Conservation (phyloP, 2,329 filamentous ascomycete genomes). For the Pleoardoris graminearum region DNA sequence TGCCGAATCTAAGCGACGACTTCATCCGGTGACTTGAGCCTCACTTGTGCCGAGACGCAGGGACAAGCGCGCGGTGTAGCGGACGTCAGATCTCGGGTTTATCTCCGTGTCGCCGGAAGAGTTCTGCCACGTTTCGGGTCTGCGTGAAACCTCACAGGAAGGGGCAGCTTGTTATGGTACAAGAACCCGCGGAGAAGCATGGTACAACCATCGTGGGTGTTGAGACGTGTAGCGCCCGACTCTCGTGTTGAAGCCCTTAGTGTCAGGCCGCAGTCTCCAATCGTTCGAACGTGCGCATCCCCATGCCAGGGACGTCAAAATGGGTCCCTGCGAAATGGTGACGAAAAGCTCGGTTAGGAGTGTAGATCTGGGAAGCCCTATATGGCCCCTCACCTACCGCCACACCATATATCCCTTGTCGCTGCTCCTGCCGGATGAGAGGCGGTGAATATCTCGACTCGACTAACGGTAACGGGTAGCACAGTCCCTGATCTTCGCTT, state of each 20-base stretch:
- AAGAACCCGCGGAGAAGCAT: too few relatives aligned
- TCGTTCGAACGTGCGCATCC: too few relatives aligned
- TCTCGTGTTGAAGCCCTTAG: not conserved
- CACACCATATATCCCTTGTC: not conserved
- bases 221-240: not conserved
- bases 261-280: not conserved
- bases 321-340: too few relatives aligned
- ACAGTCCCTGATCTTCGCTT: not conserved
- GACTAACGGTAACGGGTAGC: constrained; percentile 1
- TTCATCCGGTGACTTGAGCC: not conserved
- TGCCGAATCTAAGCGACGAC: constrained; percentile 1
- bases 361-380: not conserved
- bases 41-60: constrained; percentile 1
- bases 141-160: not conserved
- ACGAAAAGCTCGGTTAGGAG: too few relatives aligned
- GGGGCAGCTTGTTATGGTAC: not conserved
- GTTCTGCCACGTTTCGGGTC: not conserved
- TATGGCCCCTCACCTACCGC: not conserved
- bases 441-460: not conserved
- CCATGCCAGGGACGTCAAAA: too few relatives aligned
- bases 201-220: not conserved
- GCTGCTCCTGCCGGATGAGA: not conserved
- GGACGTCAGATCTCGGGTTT: constrained; percentile 4
- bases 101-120: too few relatives aligned
- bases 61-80: not conserved